Conservation (phyloP, 192 early-diverging fungal species). For the Spizellomyces punctatus region DNA sequence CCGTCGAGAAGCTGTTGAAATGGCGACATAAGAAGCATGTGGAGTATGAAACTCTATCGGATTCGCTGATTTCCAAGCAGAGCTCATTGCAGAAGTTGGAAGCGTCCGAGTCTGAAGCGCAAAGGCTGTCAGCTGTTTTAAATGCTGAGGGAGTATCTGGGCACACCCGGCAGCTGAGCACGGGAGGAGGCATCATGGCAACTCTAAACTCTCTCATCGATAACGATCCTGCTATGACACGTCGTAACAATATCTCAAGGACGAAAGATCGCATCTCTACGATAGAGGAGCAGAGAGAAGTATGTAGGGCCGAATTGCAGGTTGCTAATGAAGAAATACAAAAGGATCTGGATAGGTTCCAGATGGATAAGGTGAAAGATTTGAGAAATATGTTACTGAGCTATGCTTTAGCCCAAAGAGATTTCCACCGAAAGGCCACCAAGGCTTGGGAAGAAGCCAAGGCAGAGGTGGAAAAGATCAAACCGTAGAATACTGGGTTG, state of each 20-base stretch:
- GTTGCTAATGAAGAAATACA: conserved; percentile 81
- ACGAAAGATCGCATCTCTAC: conserved; percentile 78
- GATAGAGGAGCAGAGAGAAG: conserved; percentile 80
- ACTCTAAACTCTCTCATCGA: conserved; percentile 94
- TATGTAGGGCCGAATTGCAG: conserved; percentile 70
- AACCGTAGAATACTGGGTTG: not conserved
- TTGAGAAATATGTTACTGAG: conserved; percentile 78
- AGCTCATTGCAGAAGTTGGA: conserved; percentile 42
- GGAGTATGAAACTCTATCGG: conserved; percentile 50
- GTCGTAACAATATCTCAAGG: conserved; percentile 86
- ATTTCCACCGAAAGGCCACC: conserved; percentile 29
- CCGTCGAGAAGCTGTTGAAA: conserved; percentile 85
- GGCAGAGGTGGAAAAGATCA: conserved; percentile 25
- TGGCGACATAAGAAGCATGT: conserved; percentile 86
- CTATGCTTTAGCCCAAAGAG: conserved; percentile 42
- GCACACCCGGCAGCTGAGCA: conserved; percentile 11
- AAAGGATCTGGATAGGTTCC: conserved; percentile 90
- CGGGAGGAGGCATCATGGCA: conserved; percentile 33
- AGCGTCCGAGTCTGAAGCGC: conserved; percentile 60
- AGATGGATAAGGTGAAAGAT: conserved; percentile 89
- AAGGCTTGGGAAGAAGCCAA: conserved; percentile 43
- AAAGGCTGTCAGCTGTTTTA: conserved; percentile 72
- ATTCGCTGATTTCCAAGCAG: conserved; percentile 42
- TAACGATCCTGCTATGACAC: conserved; percentile 88
- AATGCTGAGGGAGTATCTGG: conserved; percentile 65